Base-by-base conservation (phyloP, 2,329 filamentous ascomycete species). In the Plenodomus tracheiphilus region DNA sequence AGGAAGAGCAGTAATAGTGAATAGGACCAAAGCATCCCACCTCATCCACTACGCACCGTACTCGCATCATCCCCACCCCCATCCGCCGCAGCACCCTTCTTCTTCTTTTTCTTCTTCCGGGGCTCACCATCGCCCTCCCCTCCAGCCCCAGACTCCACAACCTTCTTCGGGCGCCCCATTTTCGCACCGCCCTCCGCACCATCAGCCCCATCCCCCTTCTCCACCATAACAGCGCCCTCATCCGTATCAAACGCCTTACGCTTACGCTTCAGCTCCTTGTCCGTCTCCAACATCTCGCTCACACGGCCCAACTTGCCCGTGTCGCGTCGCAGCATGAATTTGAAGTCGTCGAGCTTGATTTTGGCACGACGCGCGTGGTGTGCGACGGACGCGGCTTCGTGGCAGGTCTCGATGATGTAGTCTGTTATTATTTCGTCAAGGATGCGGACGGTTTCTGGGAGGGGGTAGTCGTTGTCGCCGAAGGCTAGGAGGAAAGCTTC, bases 281-380 rank as follows among this genome's bases (percentile, higher is more conserved):
- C 91, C 79, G 93, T 92, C 73, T 90, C 88, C 59, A 96, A 82
- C 66, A 96, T 84, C 76, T 96, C 91, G 69, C 90, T 85, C 46
- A 97, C 91, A 65, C 93, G 86, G 41, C 94, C 94, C 37, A 97
- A 79, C 70, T 96, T 95, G 50, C 83, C 79, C 8, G 89, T 86
- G 66, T 97, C 95, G 56, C 88, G 85, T 25, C 94, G 84, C 61
- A 97, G 84, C 34, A 91, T 91, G 74, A 96, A 99, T 67, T 95
- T 91, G 76, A 99, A 96, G 74, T 99, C 94, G 66, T 97, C 93
- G 65, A 96, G 89, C 73, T 99, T 99, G 75, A 99, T 91, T 76
- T 99, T 99, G 65, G 96, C 90, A 2, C 94, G 88, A 0, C 91
- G 88, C 2, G 89, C 86, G 73, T 96, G 90, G 71, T 89, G 86